A percentile compares a stretch with the other conserved stretches of the same genome.
Evolutionary conservation across 257 asterid genomes (phyloP).

Genomic region (Solanum arcanum): DNA sequence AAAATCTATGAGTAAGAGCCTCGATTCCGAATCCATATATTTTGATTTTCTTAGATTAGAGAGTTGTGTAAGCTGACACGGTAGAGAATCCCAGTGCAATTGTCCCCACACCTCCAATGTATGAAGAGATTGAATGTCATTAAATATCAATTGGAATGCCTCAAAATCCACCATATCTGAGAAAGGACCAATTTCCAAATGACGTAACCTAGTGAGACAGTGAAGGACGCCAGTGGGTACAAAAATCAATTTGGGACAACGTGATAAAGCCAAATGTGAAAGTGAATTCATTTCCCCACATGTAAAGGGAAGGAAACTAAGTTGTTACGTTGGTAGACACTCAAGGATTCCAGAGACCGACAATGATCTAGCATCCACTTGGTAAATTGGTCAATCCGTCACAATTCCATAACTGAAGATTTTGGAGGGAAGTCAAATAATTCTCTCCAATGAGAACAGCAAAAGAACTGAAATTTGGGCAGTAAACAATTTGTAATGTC

Average conservation of each 20-base stretch:
- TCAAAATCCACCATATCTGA: neutral
- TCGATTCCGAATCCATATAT: no score
- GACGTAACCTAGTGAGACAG: fast-evolving
- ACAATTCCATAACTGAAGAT: neutral
- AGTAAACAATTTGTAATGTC: fast-evolving
- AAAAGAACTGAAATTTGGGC: neutral
- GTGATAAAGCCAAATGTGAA: no score
- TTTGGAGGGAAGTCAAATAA: neutral
- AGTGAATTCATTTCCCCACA: neutral
- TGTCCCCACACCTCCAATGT: neutral
- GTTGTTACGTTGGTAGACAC: fast-evolving
- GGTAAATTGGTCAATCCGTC: neutral
- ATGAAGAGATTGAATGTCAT: neutral
- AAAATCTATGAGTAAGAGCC: no score
- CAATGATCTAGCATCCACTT: neutral
- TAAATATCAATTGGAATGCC: neutral
- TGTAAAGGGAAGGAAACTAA: neutral
- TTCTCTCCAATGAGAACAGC: neutral
- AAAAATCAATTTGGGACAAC: no score
- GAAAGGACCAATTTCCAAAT: neutral
- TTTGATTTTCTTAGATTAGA: neutral
- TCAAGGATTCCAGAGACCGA: neutral
- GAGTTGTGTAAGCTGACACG: neutral
- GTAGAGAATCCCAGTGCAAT: neutral
- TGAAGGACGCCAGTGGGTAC: no score